A percentile compares a stretch with the other conserved stretches of the same genome.
phyloP scores from a whole-genome alignment of 2,329 filamentous ascomycete genomes.

The Proliferodiscus dingleyae region DNA sequence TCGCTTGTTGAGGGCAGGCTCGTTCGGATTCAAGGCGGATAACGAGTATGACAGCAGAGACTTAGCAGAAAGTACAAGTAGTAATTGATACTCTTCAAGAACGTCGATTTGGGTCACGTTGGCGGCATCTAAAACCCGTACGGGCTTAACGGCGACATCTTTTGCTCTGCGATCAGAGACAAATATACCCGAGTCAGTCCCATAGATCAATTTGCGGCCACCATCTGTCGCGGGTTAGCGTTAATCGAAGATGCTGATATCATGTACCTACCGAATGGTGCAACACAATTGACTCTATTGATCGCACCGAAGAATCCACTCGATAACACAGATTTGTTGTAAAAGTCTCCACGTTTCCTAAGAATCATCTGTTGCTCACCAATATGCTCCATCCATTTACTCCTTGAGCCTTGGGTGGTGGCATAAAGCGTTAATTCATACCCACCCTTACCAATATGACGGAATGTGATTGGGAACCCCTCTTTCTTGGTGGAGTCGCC shows the following conservation, averaged over 20 bases:
- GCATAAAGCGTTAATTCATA: constrained; percentile 91
- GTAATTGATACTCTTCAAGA: constrained; percentile 86
- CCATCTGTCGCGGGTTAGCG: constrained; percentile 57
- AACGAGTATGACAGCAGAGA: constrained; percentile 85
- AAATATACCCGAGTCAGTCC: constrained; percentile 91
- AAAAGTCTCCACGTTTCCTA: constrained; percentile 83
- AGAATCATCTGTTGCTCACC: constrained; percentile 84
- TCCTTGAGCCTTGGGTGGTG: constrained; percentile 75
- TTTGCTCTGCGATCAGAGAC: constrained; percentile 86
- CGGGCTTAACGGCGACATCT: constrained; percentile 67
- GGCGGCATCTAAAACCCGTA: constrained; percentile 77
- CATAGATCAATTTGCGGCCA: constrained; percentile 88
- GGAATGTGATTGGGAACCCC: constrained; percentile 92
- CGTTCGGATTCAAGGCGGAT: constrained; percentile 78
- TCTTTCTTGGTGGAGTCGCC: constrained; percentile 61
- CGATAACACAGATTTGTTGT: constrained; percentile 65
- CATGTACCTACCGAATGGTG: constrained; percentile 69
- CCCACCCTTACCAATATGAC: constrained; percentile 89
- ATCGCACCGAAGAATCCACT: constrained; percentile 55
- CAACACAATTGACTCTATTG: constrained; percentile 90
- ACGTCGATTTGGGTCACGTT: constrained; percentile 94
- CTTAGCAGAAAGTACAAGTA: constrained; percentile 90
- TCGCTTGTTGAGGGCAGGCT: constrained; percentile 74
- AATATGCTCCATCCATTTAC: constrained; percentile 97
- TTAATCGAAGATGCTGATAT: constrained; percentile 12